phyloP scores from a whole-genome alignment of 352 stramenopile species.

The Paralagenidium karlingii region DNA sequence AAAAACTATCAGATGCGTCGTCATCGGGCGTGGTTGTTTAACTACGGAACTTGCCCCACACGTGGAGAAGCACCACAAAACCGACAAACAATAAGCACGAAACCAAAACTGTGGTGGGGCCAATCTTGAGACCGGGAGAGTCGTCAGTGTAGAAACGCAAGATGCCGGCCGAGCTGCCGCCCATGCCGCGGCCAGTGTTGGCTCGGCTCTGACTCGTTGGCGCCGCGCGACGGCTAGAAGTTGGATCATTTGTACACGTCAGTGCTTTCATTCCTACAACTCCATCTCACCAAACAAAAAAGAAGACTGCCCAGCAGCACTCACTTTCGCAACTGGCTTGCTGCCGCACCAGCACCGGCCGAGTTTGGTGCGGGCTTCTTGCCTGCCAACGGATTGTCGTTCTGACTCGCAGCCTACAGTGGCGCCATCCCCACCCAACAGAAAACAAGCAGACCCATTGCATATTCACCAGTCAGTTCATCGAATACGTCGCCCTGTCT shows the following conservation, averaged over 20 bases:
- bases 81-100: slow-evolving; percentile 92
- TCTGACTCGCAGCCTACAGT: no score
- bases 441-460: no score
- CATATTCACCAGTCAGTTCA: no score
- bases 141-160: slow-evolving; percentile 97
- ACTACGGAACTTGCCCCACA: slow-evolving; percentile 94
- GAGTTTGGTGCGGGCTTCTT: slow-evolving; percentile 64
- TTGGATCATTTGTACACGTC: neutral
- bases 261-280: neutral
- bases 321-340: slow-evolving; percentile 56
- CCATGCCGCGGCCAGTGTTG: slow-evolving; percentile 78
- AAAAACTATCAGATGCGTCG: no score
- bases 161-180: slow-evolving; percentile 84
- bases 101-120: slow-evolving; percentile 92
- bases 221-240: slow-evolving; percentile 36
- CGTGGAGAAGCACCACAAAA: slow-evolving; percentile 94
- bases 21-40: no score
- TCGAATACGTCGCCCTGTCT: no score
- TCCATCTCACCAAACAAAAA: neutral
- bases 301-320: slow-evolving; percentile 4
- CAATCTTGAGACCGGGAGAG: slow-evolving; percentile 92
- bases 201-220: slow-evolving; percentile 14
- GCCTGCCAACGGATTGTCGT: slow-evolving; percentile 18
- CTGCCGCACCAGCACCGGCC: slow-evolving; percentile 41
- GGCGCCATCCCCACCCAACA: no score